phyloP scores from a whole-genome alignment of 1,284 basidiomycete genomes.

The Hortiboletus rubellus region DNA sequence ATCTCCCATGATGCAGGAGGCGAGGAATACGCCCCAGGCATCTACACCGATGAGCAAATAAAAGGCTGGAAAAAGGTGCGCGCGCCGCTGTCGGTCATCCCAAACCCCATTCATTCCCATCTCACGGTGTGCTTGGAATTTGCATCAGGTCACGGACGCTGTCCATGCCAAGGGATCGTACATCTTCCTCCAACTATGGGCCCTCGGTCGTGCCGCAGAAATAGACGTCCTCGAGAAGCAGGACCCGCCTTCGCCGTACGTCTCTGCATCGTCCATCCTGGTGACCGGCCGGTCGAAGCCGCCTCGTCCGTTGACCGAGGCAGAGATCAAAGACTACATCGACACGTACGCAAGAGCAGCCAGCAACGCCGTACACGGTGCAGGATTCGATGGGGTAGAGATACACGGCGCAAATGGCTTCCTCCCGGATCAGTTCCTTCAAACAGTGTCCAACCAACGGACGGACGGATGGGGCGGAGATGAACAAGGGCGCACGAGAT shows the following conservation, averaged over 20 bases:
- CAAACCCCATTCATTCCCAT: neutral
- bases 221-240: conserved; percentile 27
- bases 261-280: conserved; percentile 45
- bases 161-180: conserved; percentile 44
- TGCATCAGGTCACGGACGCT: conserved; percentile 33
- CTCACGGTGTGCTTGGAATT: neutral
- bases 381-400: too few relatives aligned
- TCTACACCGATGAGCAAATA: conserved; percentile 14
- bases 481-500: conserved; percentile 49
- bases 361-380: too few relatives aligned
- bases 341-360: conserved; percentile 17
- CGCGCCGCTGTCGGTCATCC: neutral
- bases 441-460: conserved; percentile 41
- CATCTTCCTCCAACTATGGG: conserved; percentile 47
- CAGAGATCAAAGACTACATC: conserved; percentile 31
- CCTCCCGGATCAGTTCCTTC: conserved; percentile 33
- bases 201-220: conserved; percentile 39
- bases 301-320: conserved; percentile 36
- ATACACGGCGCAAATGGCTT: conserved; percentile 18
- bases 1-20: conserved; percentile 31
- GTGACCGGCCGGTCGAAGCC: conserved; percentile 21
- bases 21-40: conserved; percentile 5
- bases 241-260: conserved; percentile 30
- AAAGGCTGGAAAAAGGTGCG: conserved; percentile 18
- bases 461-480: conserved; percentile 59